Base-by-base conservation (phyloP, 2,329 filamentous ascomycete species). In the Pseudopithomyces chartarum region DNA sequence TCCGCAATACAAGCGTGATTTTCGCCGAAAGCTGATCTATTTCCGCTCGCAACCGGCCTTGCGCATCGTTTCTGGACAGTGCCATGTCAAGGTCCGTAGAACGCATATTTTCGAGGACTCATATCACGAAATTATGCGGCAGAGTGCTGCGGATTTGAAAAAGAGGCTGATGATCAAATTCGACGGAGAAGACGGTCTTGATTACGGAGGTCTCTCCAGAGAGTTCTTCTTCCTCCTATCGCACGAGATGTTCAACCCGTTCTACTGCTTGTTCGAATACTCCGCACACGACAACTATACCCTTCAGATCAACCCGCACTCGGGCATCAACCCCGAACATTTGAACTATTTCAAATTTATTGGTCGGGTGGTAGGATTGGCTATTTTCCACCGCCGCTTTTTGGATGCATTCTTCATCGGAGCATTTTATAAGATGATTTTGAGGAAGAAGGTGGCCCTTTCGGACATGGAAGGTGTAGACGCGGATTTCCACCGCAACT, bases 341-440 rank as follows among this genome's bases (percentile, higher is more conserved):
- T 82, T 99, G 70, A 98, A 97, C 76, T 99, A 98, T 81, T 99
- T 99, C 87, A 98, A 97, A 79, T 99, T 99, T 74, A 99, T 99
- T 71, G 95, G 95, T 47, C 91, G 95, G 58, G 95, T 99, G 26
- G 95, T 99, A 57, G 95, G 95, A 58, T 79, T 99, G 66, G 94
- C 95, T 59, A 99, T 99, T 71, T 99, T 99, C 87, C 95, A 99
- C 78, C 87, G 95, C 56, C 89, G 95, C 49, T 99, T 99, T 84
- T 81, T 99, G 62, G 95, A 99, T 75, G 96, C 95, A 33, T 99
- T 99, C 83, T 99, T 99, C 78, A 98, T 99, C 73, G 95, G 95
- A 47, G 95, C 95, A 29, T 88, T 99, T 71, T 99, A 99, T 85
- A 99, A 99, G 85, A 99, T 99, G 95, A 90, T 99, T 73, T 80